These are phyloP conservation scores for Pichia sp. DNA, from an alignment of 1,139 yeast genomes.

Conservation along the genomic window DNA sequence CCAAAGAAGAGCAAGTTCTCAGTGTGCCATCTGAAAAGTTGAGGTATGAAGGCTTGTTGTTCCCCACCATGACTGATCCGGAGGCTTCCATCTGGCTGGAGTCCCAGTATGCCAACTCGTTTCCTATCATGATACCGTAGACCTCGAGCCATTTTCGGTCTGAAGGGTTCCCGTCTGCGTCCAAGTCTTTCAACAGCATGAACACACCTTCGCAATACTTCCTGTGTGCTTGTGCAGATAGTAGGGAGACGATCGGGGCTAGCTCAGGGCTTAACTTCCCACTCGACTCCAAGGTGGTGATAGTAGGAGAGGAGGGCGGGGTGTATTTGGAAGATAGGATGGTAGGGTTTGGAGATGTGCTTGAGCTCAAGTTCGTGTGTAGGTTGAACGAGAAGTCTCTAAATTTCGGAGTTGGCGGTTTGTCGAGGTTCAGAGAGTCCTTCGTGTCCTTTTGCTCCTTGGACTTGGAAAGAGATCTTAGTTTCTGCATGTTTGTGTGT, in stretches of 20 bases:
- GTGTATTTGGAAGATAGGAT: not conserved
- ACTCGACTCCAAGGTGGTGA: conserved; percentile 26
- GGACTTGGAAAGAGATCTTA: conserved; percentile 23
- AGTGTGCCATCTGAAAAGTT: conserved; percentile 90
- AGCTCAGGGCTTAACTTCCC: conserved; percentile 55
- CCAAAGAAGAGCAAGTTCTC: conserved; percentile 62
- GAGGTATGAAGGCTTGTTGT: conserved; percentile 75
- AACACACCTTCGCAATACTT: conserved; percentile 72
- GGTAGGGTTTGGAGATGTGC: not conserved
- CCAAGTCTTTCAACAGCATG: conserved; percentile 66
- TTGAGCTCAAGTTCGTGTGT: not conserved
- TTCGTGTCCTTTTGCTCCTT: conserved; percentile 2
- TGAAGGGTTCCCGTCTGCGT: conserved; percentile 79
- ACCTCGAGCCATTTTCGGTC: conserved; percentile 89
- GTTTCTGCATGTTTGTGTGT: conserved; percentile 19
- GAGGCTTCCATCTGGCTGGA: conserved; percentile 59
- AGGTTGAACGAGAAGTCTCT: conserved; percentile 8
- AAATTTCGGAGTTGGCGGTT: conserved; percentile 5
- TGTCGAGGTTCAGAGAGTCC: not conserved
- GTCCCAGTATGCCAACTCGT: conserved; percentile 90
- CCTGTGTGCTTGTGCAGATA: conserved; percentile 69
- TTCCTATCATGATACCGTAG: conserved; percentile 85
- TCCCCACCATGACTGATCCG: conserved; percentile 19
- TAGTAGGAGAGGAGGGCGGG: conserved; percentile 17
- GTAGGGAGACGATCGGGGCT: conserved; percentile 67